Evolutionary conservation across 345 rosid genomes (phyloP).

Genomic region (Corymbia maculata): DNA sequence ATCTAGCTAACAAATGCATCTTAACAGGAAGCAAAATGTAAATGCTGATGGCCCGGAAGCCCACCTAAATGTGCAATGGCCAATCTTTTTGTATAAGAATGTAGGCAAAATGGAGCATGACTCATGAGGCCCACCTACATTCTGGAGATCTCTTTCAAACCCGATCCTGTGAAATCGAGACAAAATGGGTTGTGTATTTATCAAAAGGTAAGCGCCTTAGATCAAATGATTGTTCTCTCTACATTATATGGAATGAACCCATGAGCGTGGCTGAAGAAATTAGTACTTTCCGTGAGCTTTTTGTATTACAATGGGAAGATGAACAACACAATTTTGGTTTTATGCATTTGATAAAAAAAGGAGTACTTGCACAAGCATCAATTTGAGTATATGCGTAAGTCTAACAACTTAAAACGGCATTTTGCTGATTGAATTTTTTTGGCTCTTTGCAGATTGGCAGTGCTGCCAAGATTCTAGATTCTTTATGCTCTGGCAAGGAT

Average conservation of each 20-base stretch:
- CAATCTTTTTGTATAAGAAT: neutral
- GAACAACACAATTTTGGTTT: neutral
- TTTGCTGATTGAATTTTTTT: neutral
- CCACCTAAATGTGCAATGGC: neutral
- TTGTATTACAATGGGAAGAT: neutral
- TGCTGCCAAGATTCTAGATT: neutral
- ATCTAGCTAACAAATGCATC: neutral
- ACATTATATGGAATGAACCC: neutral
- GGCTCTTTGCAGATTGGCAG: neutral
- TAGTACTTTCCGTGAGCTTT: neutral
- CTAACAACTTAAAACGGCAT: neutral
- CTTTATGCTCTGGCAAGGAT: neutral
- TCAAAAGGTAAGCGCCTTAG: neutral
- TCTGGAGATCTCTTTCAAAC: neutral
- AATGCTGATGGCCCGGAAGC: neutral
- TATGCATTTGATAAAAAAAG: neutral
- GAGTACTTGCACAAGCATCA: neutral
- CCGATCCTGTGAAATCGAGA: neutral
- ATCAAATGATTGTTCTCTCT: neutral
- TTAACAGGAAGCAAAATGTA: neutral
- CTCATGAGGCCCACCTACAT: neutral
- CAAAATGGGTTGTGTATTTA: neutral
- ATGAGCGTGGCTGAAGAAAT: neutral
- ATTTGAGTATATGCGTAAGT: neutral
- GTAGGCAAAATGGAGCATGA: neutral